Evolutionary conservation across 192 early-diverging fungal species (phyloP), one percentile per base, ranked within the genome.

Genomic region (Linnemannia zychae): DNA sequence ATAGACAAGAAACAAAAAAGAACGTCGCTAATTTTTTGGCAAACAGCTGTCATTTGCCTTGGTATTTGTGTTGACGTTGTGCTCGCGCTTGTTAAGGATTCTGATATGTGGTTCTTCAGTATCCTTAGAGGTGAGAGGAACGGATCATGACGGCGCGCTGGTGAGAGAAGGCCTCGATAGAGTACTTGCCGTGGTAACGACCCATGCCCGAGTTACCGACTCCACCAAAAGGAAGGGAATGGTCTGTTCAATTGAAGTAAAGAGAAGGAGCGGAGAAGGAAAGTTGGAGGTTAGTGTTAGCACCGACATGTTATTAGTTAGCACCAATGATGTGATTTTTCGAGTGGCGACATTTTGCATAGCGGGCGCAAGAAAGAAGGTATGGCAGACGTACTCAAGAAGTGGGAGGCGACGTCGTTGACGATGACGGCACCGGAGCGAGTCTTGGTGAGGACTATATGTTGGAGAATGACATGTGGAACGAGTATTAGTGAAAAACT

Each of bases 141-240:
- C 77, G 83, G 76, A 88, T 78, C 79, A 95, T 79, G 68, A 94
- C 90, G 18, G 93, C 72, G 6, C 96, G 90, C 48, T 92, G 84
- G 82, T 98, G 96, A 13, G 96, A 94, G 86, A 97, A 98, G 3
- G 93, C 91, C 22, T 95, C 89, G 86, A 98, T 95, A 7, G 96
- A 95, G 81, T 89, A 85, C 63, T 90, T 88, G 74, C 97, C 97
- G 37, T 96, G 96, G 88, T 98, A 98, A 44, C 77, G 88, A 72
- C 98, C 98, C 38, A 96, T 91, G 7, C 98, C 98, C 15, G 96
- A 97, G 3, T 87, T 71, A 0, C 97, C 97, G 4, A 96, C 92
- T 71, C 97, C 98, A 72, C 97, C 97, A 80, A 98, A 98, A 52
- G 97, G 97, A 12, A 96, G 78, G 31, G 82, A 79, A 57, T 84